A percentile compares a stretch with the other conserved stretches of the same genome.
These are phyloP conservation scores for Backusella australiensis DNA, from an alignment of 192 early-diverging fungal genomes.

Conservation along the genomic window DNA sequence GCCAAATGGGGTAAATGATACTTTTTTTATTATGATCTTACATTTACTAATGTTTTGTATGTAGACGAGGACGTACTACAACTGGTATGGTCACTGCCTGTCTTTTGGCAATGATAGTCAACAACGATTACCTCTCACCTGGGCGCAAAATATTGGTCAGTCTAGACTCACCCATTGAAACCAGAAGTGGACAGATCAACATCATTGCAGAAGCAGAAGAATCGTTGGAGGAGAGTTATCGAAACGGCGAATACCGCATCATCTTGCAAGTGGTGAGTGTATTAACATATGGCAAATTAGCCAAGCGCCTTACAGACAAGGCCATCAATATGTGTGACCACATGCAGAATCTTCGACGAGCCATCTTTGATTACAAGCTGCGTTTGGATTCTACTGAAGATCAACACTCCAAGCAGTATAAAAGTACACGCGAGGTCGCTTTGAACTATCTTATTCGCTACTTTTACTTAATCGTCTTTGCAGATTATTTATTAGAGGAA, in stretches of 20 bases:
- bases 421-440: constrained; percentile 35
- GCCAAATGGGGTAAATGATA: constrained; percentile 58
- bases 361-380: constrained; percentile 58
- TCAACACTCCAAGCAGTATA: constrained; percentile 35
- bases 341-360: constrained; percentile 59
- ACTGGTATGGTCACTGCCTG: constrained; percentile 55
- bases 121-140: constrained; percentile 9
- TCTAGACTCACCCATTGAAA: background rate
- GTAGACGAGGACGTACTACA: constrained; percentile 57
- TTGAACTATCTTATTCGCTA: constrained; percentile 64
- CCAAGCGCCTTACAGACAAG: constrained; percentile 53
- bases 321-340: constrained; percentile 64
- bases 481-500: constrained; percentile 57
- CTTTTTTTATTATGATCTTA: background rate
- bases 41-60: background rate
- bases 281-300: constrained; percentile 53
- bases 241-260: constrained; percentile 55
- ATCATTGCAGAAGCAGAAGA: constrained; percentile 21
- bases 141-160: background rate
- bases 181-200: background rate
- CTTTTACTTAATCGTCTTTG: constrained; percentile 66
- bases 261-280: constrained; percentile 54
- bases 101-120: constrained; percentile 54
- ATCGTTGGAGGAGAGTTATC: constrained; percentile 15
- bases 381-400: constrained; percentile 43